Percentiles rank a stretch among this genome's conserved stretches.
Conservation (phyloP, 2,329 filamentous ascomycete genomes). For the Talaromyces marneffei region DNA sequence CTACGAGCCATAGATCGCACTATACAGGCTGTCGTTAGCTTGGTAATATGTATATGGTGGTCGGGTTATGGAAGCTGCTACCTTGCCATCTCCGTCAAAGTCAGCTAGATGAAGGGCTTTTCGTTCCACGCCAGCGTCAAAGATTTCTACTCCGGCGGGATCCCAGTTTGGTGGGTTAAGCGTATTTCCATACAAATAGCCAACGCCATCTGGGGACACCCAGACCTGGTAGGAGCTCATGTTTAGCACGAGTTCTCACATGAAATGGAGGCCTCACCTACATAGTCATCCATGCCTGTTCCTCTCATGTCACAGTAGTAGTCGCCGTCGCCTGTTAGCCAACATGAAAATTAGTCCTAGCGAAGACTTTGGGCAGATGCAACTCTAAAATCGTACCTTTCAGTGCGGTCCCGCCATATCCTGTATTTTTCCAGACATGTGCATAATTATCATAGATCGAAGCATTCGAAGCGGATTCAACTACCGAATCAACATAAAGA, state of each 20-base stretch:
- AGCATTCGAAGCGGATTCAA: not conserved
- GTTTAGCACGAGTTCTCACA: not conserved
- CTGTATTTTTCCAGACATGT: not conserved
- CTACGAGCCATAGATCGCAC: not conserved
- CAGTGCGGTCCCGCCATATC: not conserved
- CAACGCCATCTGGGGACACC: not conserved
- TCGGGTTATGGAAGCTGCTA: not conserved
- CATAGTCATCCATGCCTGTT: not conserved
- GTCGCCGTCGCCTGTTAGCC: not conserved
- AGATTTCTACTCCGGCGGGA: not conserved
- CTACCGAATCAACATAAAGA: not conserved
- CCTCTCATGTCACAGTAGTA: not conserved
- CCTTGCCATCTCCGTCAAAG: not conserved
- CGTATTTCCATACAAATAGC: not conserved
- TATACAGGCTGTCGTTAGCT: not conserved
- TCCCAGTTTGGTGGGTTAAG: not conserved
- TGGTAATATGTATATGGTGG: no score
- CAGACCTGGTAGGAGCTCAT: not conserved
- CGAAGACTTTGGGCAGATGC: no score
- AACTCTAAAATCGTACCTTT: not conserved
- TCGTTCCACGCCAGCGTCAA: not conserved
- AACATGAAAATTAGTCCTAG: not conserved
- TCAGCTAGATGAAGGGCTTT: not conserved
- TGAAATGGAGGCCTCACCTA: not conserved
- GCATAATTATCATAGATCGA: not conserved